Percentiles rank a stretch among this genome's conserved stretches.
These are phyloP conservation scores for Hypoxylon sp. DNA, from an alignment of 2,329 filamentous ascomycete genomes.

Conservation along the genomic window DNA sequence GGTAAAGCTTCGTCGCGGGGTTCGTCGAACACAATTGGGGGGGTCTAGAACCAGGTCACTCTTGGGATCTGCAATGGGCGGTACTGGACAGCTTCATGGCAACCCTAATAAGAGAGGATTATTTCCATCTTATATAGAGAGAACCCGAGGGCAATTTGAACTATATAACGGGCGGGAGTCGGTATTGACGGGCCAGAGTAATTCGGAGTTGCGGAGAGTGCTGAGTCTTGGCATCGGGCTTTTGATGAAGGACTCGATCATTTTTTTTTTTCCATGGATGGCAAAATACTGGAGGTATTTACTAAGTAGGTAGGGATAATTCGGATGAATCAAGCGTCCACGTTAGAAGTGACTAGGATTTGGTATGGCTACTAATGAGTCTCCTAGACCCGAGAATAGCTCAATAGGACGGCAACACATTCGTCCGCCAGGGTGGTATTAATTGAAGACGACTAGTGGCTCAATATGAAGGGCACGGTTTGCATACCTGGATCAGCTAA, in stretches of 20 bases:
- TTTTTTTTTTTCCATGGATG: conserved; percentile 17
- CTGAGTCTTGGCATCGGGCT: conserved; percentile 34
- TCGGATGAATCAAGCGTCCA: conserved; percentile 26
- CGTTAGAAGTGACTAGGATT: conserved; percentile 16
- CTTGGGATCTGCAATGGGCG: background rate
- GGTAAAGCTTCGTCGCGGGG: conserved; percentile 28
- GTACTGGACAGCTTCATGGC: background rate
- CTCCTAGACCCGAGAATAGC: conserved; percentile 6
- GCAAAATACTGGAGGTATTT: conserved; percentile 24
- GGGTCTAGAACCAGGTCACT: conserved; percentile 7
- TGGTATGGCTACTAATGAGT: conserved; percentile 15
- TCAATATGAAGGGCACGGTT: conserved; percentile 8
- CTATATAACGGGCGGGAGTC: conserved; percentile 27
- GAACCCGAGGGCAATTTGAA: conserved; percentile 9
- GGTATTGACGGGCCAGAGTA: conserved; percentile 30
- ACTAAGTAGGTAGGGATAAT: conserved; percentile 23
- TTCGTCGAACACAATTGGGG: conserved; percentile 3
- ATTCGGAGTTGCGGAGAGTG: conserved; percentile 41
- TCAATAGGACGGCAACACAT: conserved; percentile 12
- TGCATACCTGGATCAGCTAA: conserved; percentile 3
- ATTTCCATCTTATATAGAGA: background rate
- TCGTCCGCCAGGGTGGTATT: conserved; percentile 3
- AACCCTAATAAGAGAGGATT: background rate
- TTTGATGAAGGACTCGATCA: conserved; percentile 29
- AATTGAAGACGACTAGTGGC: conserved; percentile 14